Percentiles rank a stretch among this genome's conserved stretches.
These are phyloP conservation scores for Aspergillus clavatus DNA, from an alignment of 2,329 filamentous ascomycete species.

Conservation along the genomic window DNA sequence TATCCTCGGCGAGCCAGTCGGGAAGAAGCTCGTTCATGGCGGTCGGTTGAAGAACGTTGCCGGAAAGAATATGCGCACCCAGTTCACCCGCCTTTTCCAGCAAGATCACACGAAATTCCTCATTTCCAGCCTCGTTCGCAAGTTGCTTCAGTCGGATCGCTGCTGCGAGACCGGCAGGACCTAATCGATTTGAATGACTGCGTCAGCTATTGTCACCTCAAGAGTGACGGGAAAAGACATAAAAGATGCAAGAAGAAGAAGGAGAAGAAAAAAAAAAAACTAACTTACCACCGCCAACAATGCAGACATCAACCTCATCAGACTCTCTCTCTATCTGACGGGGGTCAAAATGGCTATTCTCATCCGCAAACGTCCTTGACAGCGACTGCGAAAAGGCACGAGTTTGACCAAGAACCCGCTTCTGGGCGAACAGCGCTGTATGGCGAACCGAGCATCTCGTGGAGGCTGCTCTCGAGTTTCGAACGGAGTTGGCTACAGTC, in stretches of 20 bases:
- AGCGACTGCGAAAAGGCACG: conserved; percentile 45
- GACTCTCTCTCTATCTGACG: conserved; percentile 72
- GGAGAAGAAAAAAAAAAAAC: neutral
- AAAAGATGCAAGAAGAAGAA: no score
- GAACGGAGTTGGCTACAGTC: conserved; percentile 18
- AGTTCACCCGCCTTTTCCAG: conserved; percentile 94
- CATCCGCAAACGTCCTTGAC: conserved; percentile 39
- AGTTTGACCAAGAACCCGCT: conserved; percentile 24
- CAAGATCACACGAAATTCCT: conserved; percentile 88
- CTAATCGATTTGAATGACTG: conserved; percentile 30
- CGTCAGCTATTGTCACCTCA: conserved; percentile 3
- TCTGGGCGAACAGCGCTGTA: conserved; percentile 16
- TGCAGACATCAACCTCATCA: conserved; percentile 93
- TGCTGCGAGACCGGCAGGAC: conserved; percentile 87
- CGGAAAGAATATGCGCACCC: conserved; percentile 90
- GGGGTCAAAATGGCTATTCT: conserved; percentile 61
- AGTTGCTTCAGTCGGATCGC: conserved; percentile 94
- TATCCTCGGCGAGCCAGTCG: conserved; percentile 86
- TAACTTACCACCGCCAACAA: conserved; percentile 78
- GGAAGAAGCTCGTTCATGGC: conserved; percentile 87
- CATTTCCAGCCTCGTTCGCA: conserved; percentile 89
- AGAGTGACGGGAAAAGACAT: no score
- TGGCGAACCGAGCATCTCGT: conserved; percentile 19
- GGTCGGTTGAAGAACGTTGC: conserved; percentile 87
- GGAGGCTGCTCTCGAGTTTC: conserved; percentile 15